Evolutionary conservation across 306 rosid genomes (phyloP), one percentile per base, ranked within the genome.

Genomic region (Vigna unguiculata): DNA sequence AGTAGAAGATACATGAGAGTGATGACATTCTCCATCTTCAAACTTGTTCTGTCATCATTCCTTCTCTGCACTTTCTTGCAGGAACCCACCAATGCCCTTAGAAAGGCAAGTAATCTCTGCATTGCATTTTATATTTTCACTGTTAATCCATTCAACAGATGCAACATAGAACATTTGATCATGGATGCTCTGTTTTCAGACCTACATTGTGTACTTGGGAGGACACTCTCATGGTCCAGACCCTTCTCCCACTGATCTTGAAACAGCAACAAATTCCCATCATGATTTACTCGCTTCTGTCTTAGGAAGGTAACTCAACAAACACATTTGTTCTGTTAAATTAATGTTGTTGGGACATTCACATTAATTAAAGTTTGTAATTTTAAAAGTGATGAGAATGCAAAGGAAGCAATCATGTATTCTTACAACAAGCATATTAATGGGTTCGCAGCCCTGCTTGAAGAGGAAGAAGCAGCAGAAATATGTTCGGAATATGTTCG

Each of bases 391-490:
- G 9, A 63, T 10, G 69, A 63, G 30, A 38, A 17, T 15, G 69
- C 49, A 1, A 63, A 63, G 69, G 69, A 63, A 38, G 67, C 83
- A 54, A 72, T 80, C 1, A 25, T 80, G 62, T 89, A 91, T 79
- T 87, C 92, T 0, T 91, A 91, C 30, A 89, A 54, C n/a, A 80
- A 70, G 53, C 22, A 77, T 12, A 87, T 91, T 4, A 91, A 91
- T 72, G 97, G 97, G 0, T 91, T 91, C 63, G 93, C 94, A 9
- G 97, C 94, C 5, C 11, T 79, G 9, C 86, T 91, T 16, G 86
- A 87, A 4, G 88, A 89, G 9, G 63, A 83, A 52, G 83, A 89
- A 60, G 94, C 87, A 3, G 38, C 48, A 6, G 60, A 9, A 34
- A 74, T 91, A n/a, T n/a, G n/a, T n/a, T n/a, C n/a, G n/a, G n/a